A percentile compares a stretch with the other conserved stretches of the same genome.
Conservation (phyloP, 495 filamentous ascomycete species). For the Penicillium canescens region DNA sequence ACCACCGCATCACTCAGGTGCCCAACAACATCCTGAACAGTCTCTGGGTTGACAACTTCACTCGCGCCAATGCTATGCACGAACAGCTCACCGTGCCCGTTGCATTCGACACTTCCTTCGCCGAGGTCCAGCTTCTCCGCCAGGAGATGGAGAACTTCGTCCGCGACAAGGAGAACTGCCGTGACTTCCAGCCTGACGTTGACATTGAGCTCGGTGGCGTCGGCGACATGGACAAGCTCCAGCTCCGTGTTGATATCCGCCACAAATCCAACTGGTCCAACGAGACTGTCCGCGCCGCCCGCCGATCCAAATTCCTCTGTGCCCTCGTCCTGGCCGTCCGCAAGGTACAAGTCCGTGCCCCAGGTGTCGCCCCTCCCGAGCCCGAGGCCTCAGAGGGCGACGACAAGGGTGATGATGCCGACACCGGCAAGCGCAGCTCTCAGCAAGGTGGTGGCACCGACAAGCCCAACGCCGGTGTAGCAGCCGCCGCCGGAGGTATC, state of each 20-base stretch:
- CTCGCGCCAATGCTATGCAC: slow-evolving; percentile 86
- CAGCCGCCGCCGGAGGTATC: slow-evolving; percentile 11
- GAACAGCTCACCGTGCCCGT: slow-evolving; percentile 79
- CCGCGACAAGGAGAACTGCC: slow-evolving; percentile 77
- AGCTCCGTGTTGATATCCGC: slow-evolving; percentile 77
- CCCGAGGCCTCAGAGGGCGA: slow-evolving; percentile 57
- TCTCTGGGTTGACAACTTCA: slow-evolving; percentile 90
- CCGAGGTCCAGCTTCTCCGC: slow-evolving; percentile 81
- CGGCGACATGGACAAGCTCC: slow-evolving; percentile 84
- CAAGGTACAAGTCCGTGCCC: slow-evolving; percentile 81
- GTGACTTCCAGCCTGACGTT: slow-evolving; percentile 89
- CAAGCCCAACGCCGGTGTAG: slow-evolving; percentile 9
- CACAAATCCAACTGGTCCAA: slow-evolving; percentile 98
- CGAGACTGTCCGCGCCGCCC: slow-evolving; percentile 75
- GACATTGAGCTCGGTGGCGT: slow-evolving; percentile 75
- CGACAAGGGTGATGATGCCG: slow-evolving; percentile 47
- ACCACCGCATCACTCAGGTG: slow-evolving; percentile 81
- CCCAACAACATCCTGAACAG: slow-evolving; percentile 91
- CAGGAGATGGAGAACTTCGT: slow-evolving; percentile 84
- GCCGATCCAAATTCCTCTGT: slow-evolving; percentile 96
- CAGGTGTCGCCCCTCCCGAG: slow-evolving; percentile 71
- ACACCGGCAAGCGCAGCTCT: slow-evolving; percentile 7
- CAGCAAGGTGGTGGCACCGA: slow-evolving; percentile 7
- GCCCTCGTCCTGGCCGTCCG: slow-evolving; percentile 84
- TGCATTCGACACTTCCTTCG: slow-evolving; percentile 80